Percentiles rank a stretch among this genome's conserved stretches.
Conservation (phyloP, 2,329 filamentous ascomycete species). For the Colletotrichum eremochloae region DNA sequence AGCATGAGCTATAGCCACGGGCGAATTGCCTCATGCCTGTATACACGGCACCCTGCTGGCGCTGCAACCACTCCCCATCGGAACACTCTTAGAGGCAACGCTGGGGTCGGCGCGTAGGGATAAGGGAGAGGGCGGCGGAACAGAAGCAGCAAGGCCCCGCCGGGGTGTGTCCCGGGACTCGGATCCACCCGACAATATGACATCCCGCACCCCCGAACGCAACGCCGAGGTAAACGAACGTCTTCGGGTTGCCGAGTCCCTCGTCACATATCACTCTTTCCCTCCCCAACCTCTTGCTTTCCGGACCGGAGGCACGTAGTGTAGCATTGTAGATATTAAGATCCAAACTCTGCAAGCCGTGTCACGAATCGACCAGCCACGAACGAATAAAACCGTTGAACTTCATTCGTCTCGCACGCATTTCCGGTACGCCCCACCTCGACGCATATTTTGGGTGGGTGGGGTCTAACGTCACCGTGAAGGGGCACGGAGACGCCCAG, state of each 20-base stretch:
- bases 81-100: neutral
- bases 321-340: too few relatives aligned
- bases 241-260: neutral
- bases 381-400: too few relatives aligned
- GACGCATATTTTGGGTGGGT: too few relatives aligned
- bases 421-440: too few relatives aligned
- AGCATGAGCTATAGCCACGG: neutral
- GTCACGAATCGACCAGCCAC: too few relatives aligned
- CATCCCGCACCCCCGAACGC: too few relatives aligned
- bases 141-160: neutral
- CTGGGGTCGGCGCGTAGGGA: neutral
- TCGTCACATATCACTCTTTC: neutral
- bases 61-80: neutral
- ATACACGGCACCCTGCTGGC: neutral
- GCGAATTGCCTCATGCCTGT: too few relatives aligned
- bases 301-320: too few relatives aligned
- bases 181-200: neutral
- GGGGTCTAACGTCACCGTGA: neutral
- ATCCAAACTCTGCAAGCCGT: too few relatives aligned
- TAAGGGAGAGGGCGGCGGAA: too few relatives aligned
- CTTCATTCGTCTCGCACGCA: too few relatives aligned
- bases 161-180: neutral
- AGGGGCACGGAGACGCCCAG: neutral
- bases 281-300: too few relatives aligned
- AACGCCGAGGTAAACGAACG: neutral